phyloP scores from a whole-genome alignment of 2,329 filamentous ascomycete species.

The Claviceps humidiphila region DNA sequence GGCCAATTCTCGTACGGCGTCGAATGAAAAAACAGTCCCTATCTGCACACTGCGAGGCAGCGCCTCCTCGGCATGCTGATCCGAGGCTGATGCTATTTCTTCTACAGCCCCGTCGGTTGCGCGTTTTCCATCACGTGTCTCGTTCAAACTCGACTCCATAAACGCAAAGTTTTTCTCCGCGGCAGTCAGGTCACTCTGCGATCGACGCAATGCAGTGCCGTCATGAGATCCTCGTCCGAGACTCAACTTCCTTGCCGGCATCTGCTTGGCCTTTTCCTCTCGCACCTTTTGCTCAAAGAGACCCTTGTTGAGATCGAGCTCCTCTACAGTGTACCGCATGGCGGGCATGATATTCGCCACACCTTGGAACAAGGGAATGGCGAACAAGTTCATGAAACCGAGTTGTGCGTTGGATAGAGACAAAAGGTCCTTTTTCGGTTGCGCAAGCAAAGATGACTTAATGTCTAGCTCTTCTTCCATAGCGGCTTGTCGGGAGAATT shows the following conservation, averaged over 20 bases:
- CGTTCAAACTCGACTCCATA: slow-evolving; percentile 8
- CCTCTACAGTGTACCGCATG: slow-evolving; percentile 72
- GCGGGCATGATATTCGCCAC: slow-evolving; percentile 75
- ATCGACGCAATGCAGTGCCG: slow-evolving; percentile 30
- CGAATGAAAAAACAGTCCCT: slow-evolving; percentile 30
- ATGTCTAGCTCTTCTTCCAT: slow-evolving; percentile 88
- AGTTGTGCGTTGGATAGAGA: slow-evolving; percentile 82
- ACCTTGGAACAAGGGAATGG: slow-evolving; percentile 78
- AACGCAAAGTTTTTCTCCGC: slow-evolving; percentile 15
- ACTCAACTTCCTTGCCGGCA: slow-evolving; percentile 22
- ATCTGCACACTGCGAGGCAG: slow-evolving; percentile 17
- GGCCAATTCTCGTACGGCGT: slow-evolving; percentile 33
- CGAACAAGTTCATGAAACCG: slow-evolving; percentile 94
- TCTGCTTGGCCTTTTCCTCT: slow-evolving; percentile 42
- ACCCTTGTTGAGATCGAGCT: slow-evolving; percentile 63
- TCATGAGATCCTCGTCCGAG: slow-evolving; percentile 24
- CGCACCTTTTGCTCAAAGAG: slow-evolving; percentile 59
- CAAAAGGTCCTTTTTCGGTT: slow-evolving; percentile 68
- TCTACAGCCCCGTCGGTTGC: slow-evolving; percentile 11
- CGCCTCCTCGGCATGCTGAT: neutral
- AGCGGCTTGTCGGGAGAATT: slow-evolving; percentile 82
- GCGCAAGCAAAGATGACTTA: slow-evolving; percentile 72
- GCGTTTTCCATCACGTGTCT: slow-evolving; percentile 7
- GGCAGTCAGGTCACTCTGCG: slow-evolving; percentile 25
- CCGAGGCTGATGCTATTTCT: slow-evolving; percentile 10